Base-by-base conservation (phyloP, 345 rosid species). In the Turritis glabra region DNA sequence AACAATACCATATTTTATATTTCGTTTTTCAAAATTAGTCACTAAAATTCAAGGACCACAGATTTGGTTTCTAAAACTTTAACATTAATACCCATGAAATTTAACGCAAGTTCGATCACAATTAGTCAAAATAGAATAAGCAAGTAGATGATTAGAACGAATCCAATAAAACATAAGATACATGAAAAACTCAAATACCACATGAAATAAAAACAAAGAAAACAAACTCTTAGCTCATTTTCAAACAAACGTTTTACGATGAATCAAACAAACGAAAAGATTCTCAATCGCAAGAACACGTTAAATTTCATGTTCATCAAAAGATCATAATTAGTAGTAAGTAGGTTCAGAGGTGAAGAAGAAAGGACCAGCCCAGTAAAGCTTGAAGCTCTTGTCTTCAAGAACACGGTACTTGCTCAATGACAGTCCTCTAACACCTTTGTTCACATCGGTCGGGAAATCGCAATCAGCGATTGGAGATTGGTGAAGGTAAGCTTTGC, bases 401-500 rank as follows among this genome's bases (percentile, higher is more conserved):
- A 86, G 83, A 35, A 88, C 57, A 56, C 75, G 86, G 54, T 46
- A 79, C 67, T 79, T 69, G 48, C 66, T 78, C 65, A 88, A 81
- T 3, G 70, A 8, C 74, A 68, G 47, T 41, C 92, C 92, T 15
- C 48, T 74, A 1, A 88, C 74, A 46, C 88, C 90, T 29, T 77
- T 73, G 78, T 85, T 83, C 12, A 81, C 83, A 61, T 84, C 77
- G 15, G 84, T 80, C 0, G 86, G 88, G 65, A 85, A 67, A 37
- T 82, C 55, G 19, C 96, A 86, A 50, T 58, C 76, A 57, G 67
- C 68, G 30, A 53, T 8, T 23, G 96, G 86, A 69, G 91, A 86
- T 44, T 69, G 4, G 55, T 83, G 71, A 5, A 86, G 80, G 69
- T 79, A 85, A 17, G 83, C 83, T 62, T 82, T 88, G 86, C 93